Percentiles rank a stretch among this genome's conserved stretches.
phyloP scores from a whole-genome alignment of 2,329 filamentous ascomycete genomes.

The Thyridium curvatum region DNA sequence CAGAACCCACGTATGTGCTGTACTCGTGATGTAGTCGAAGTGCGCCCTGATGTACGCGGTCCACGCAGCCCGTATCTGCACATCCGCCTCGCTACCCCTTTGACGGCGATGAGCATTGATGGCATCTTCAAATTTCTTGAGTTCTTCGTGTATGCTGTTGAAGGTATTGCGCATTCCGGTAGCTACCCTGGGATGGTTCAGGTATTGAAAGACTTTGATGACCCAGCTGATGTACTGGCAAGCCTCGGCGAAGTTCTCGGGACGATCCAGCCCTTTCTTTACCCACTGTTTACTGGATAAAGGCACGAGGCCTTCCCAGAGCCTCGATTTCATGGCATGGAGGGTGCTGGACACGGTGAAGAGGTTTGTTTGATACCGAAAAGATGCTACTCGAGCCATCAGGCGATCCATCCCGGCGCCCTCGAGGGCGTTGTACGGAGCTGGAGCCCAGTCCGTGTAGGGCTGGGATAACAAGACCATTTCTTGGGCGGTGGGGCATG shows the following conservation, averaged over 20 bases:
- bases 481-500: too few species aligned
- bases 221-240: conserved; percentile 14
- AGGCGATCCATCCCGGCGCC: too few species aligned
- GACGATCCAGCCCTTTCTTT: conserved; percentile 13
- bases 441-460: too few species aligned
- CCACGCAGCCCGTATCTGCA: conserved; percentile 11
- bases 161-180: conserved; percentile 14
- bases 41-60: conserved; percentile 16
- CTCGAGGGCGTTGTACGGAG: too few species aligned
- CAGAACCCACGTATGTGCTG: conserved; percentile 17
- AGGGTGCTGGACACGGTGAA: conserved; percentile 4
- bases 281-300: conserved; percentile 18
- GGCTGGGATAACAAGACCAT: too few species aligned
- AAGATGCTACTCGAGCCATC: too few species aligned
- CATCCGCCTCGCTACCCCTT: not conserved
- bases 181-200: conserved; percentile 14
- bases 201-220: conserved; percentile 18
- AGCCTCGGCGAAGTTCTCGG: conserved; percentile 13
- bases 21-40: conserved; percentile 11
- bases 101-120: conserved; percentile 12
- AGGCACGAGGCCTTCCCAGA: conserved; percentile 20
- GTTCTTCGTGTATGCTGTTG: conserved; percentile 17
- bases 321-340: conserved; percentile 19
- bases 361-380: too few species aligned
- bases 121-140: conserved; percentile 15